Evolutionary conservation across 2,329 filamentous ascomycete genomes (phyloP).

Genomic region (Ilyonectria robusta): DNA sequence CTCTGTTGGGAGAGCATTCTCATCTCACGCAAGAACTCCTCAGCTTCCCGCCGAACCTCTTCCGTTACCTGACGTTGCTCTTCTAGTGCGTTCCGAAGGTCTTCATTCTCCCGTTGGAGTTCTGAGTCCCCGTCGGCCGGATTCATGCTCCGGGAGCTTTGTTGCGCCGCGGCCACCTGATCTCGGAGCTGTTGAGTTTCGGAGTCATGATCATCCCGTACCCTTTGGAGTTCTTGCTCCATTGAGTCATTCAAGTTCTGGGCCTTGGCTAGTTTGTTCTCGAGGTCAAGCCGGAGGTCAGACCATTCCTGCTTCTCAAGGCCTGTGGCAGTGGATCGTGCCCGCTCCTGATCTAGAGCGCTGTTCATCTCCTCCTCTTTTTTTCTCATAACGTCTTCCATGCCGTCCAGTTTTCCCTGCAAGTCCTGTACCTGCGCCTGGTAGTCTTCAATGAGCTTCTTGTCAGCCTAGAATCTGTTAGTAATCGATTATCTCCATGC

Average conservation of each 20-base stretch:
- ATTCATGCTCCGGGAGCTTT: constrained; percentile 44
- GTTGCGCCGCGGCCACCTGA: constrained; percentile 70
- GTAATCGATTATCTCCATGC: constrained; percentile 17
- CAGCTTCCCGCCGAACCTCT: constrained; percentile 87
- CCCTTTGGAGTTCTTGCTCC: constrained; percentile 81
- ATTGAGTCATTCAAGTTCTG: constrained; percentile 85
- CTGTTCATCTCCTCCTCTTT: constrained; percentile 76
- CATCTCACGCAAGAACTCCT: constrained; percentile 91
- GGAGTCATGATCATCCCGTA: constrained; percentile 77
- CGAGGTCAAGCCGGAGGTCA: constrained; percentile 75
- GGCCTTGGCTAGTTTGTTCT: constrained; percentile 81
- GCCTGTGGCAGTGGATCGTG: constrained; percentile 64
- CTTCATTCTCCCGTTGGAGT: constrained; percentile 77
- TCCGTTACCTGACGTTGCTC: constrained; percentile 88
- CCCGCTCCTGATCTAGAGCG: constrained; percentile 72
- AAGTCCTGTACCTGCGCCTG: constrained; percentile 83
- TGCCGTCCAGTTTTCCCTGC: constrained; percentile 78
- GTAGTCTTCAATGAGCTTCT: constrained; percentile 83
- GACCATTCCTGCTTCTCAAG: constrained; percentile 80
- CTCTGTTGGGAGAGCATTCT: constrained; percentile 85
- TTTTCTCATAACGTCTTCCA: constrained; percentile 78
- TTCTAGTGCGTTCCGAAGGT: constrained; percentile 73
- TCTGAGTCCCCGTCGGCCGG: constrained; percentile 63
- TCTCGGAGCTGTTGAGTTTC: constrained; percentile 74
- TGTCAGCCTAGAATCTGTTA: constrained; percentile 68